Evolutionary conservation across 495 filamentous ascomycete species (phyloP).

Genomic region (Aeminium ludgeri): DNA sequence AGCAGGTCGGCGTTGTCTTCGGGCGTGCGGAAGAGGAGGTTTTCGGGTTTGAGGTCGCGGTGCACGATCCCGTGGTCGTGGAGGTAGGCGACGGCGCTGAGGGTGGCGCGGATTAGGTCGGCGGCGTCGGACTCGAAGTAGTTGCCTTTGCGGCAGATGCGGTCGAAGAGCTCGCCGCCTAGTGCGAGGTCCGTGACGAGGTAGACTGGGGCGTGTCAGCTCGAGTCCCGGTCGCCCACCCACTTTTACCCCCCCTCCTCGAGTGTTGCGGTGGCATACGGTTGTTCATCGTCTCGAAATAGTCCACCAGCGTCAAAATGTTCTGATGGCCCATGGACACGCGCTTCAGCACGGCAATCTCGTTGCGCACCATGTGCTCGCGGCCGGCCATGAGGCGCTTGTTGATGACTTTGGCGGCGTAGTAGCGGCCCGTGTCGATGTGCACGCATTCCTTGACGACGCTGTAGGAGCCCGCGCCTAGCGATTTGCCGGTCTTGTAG

Average conservation of each 20-base stretch:
- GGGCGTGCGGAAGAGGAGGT: constrained; percentile 61
- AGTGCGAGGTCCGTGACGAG: constrained; percentile 93
- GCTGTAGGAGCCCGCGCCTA: constrained; percentile 91
- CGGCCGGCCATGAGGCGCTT: constrained; percentile 94
- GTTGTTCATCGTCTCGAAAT: constrained; percentile 99
- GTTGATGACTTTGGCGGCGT: constrained; percentile 98
- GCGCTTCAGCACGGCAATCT: constrained; percentile 89
- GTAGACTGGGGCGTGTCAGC: constrained; percentile 43
- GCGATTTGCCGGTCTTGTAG: constrained; percentile 96
- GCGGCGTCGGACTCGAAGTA: constrained; percentile 97
- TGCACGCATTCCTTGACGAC: constrained; percentile 99
- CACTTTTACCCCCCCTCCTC: neutral
- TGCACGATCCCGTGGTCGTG: constrained; percentile 98
- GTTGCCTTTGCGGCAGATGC: constrained; percentile 92
- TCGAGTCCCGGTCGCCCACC: neutral
- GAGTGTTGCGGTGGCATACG: constrained; percentile 29
- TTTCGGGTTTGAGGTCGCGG: constrained; percentile 63
- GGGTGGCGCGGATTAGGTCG: constrained; percentile 81
- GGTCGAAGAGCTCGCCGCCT: constrained; percentile 92
- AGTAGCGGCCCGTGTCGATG: constrained; percentile 93
- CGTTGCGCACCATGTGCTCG: constrained; percentile 98
- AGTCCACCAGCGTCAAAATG: constrained; percentile 92
- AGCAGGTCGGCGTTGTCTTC: constrained; percentile 77
- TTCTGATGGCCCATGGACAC: constrained; percentile 98
- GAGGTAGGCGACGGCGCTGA: constrained; percentile 94